phyloP scores from a whole-genome alignment of 2,329 filamentous ascomycete species.

The Venturia effusa region DNA sequence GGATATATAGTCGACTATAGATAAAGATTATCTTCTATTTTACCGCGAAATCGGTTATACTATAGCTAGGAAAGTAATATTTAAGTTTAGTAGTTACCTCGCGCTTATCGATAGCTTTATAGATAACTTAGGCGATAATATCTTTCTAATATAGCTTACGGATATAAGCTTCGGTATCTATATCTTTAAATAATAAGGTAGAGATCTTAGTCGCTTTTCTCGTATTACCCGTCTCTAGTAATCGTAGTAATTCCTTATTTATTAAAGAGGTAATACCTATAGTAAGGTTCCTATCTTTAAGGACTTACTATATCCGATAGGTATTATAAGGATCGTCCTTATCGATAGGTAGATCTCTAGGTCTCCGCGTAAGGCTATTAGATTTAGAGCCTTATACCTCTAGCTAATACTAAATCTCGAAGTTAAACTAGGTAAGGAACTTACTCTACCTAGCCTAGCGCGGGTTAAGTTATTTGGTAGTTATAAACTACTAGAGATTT shows the following conservation, averaged over 20 bases:
- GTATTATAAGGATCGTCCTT: neutral
- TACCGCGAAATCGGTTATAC: neutral
- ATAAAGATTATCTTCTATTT: too few species aligned
- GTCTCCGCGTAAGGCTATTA: neutral
- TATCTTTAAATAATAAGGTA: neutral
- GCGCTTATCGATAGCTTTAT: neutral
- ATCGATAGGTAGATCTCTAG: neutral
- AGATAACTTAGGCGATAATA: neutral
- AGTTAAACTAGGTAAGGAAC: neutral
- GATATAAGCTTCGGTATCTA: too few species aligned
- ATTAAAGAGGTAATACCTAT: neutral
- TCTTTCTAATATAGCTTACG: neutral
- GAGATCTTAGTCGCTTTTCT: neutral
- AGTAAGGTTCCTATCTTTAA: too few species aligned
- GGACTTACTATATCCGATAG: too few species aligned
- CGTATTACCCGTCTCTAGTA: too few species aligned
- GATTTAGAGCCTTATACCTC: neutral
- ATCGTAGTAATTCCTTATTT: too few species aligned
- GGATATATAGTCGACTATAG: too few species aligned
- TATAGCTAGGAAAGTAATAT: neutral
- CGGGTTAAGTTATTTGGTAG: conserved; percentile 20
- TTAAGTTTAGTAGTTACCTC: neutral
- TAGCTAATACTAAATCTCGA: neutral
- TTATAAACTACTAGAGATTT: conserved; percentile 22
- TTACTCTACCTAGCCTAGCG: neutral